Evolutionary conservation across 106 monocot species (phyloP).

Genomic region (Dendrobium huoshanense): DNA sequence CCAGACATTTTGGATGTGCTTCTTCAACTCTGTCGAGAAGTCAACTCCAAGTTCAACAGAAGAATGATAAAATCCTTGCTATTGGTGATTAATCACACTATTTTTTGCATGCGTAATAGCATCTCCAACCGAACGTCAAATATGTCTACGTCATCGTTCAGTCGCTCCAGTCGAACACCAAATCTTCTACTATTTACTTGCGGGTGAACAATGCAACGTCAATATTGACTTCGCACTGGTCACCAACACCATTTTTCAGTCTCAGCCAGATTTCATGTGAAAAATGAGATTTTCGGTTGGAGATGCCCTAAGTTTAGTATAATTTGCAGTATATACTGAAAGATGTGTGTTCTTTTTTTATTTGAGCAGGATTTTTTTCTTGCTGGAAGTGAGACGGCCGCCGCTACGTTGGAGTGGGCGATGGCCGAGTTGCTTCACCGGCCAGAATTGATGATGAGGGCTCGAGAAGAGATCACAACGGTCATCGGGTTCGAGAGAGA

Average conservation of each 20-base stretch:
- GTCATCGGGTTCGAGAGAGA: constrained; percentile 17
- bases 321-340: too few relatives aligned
- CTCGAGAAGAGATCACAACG: constrained; percentile 18
- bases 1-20: constrained; percentile 28
- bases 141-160: too few relatives aligned
- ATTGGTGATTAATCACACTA: background rate
- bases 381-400: constrained; percentile 44
- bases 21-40: constrained; percentile 6
- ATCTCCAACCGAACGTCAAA: too few relatives aligned
- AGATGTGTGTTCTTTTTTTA: background rate
- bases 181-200: too few relatives aligned
- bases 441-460: constrained; percentile 21
- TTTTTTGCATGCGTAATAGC: too few relatives aligned
- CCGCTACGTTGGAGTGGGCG: constrained; percentile 40
- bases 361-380: constrained; percentile 36
- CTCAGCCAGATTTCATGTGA: too few relatives aligned
- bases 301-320: too few relatives aligned
- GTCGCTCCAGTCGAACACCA: too few relatives aligned
- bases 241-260: too few relatives aligned
- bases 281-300: too few relatives aligned
- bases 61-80: constrained; percentile 1
- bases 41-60: background rate
- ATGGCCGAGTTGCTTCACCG: constrained; percentile 46
- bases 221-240: too few relatives aligned
- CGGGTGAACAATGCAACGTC: too few relatives aligned